Evolutionary conservation across 352 stramenopile species (phyloP).

Genomic region (Globisporangium recalcitrans): DNA sequence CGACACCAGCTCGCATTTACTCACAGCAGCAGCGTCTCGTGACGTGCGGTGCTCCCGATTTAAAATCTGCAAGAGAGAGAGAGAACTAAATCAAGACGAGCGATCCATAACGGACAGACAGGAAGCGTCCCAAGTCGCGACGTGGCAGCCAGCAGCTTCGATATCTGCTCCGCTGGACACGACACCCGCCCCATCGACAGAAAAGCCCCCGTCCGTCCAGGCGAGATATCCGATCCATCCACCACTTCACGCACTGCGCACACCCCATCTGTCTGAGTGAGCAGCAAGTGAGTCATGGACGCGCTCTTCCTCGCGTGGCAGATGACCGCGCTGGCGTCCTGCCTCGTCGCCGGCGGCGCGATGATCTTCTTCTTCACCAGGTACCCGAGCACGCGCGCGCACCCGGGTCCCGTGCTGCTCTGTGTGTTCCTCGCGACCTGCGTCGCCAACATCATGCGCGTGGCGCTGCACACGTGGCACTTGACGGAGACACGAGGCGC

Average conservation of each 20-base stretch:
- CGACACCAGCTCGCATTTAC: not conserved
- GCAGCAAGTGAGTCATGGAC: slow-evolving; percentile 26
- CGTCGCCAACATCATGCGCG: slow-evolving; percentile 60
- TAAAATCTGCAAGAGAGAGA: no score
- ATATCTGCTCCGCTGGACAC: not conserved
- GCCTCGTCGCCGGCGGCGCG: slow-evolving; percentile 36
- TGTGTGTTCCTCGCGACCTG: slow-evolving; percentile 71
- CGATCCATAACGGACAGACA: slow-evolving; percentile 1
- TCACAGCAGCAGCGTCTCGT: not conserved
- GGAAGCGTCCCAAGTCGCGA: slow-evolving; percentile 1
- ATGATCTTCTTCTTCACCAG: slow-evolving; percentile 77
- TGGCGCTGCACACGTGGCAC: slow-evolving; percentile 56
- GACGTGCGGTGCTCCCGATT: not conserved
- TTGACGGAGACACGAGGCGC: slow-evolving; percentile 17
- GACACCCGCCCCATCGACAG: not conserved
- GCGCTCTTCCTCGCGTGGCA: slow-evolving; percentile 72
- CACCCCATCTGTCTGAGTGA: not conserved
- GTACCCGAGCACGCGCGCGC: slow-evolving; percentile 49
- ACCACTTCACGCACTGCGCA: not conserved
- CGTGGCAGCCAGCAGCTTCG: not conserved
- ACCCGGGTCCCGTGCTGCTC: slow-evolving; percentile 70
- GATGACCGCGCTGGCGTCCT: slow-evolving; percentile 55
- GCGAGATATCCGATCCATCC: not conserved
- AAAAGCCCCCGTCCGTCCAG: not conserved
- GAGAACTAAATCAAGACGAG: not conserved